A percentile compares a stretch with the other conserved stretches of the same genome.
These are phyloP conservation scores for Hymenoscyphus scutula DNA, from an alignment of 2,329 filamentous ascomycete species.

Conservation along the genomic window DNA sequence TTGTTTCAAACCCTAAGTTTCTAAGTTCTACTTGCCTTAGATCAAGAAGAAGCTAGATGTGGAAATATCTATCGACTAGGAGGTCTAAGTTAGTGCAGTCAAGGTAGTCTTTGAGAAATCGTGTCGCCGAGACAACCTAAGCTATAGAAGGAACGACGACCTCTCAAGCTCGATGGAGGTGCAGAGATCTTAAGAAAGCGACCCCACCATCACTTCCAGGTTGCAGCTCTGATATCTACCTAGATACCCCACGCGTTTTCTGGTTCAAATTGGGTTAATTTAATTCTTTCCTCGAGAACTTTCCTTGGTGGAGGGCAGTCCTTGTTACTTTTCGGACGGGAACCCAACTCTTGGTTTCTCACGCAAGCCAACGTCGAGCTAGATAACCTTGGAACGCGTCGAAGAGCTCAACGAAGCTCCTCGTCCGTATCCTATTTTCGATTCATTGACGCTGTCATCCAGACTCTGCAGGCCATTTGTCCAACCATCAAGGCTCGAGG, in stretches of 20 bases:
- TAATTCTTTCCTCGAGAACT: neutral
- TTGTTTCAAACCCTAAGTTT: too few relatives aligned
- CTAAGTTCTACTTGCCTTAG: too few relatives aligned
- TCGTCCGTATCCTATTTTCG: neutral
- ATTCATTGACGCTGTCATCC: slow-evolving; percentile 2
- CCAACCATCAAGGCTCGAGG: neutral
- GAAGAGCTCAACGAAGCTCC: neutral
- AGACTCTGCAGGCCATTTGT: neutral
- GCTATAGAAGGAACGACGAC: too few relatives aligned
- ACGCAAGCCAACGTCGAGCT: neutral
- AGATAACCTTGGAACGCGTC: too few relatives aligned
- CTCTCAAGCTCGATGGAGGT: too few relatives aligned
- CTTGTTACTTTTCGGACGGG: neutral
- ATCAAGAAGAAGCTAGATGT: too few relatives aligned
- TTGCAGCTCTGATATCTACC: neutral
- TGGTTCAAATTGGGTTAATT: neutral
- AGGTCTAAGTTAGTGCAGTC: too few relatives aligned
- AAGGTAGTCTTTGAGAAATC: too few relatives aligned
- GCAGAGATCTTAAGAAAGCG: neutral
- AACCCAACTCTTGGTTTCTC: neutral
- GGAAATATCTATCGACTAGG: too few relatives aligned
- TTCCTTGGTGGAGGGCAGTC: neutral
- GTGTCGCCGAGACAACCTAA: too few relatives aligned
- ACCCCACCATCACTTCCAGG: neutral
- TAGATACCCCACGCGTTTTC: neutral